A percentile compares a stretch with the other conserved stretches of the same genome.
Evolutionary conservation across 495 filamentous ascomycete genomes (phyloP).

Genomic region (Hypoxylon subgilvum): DNA sequence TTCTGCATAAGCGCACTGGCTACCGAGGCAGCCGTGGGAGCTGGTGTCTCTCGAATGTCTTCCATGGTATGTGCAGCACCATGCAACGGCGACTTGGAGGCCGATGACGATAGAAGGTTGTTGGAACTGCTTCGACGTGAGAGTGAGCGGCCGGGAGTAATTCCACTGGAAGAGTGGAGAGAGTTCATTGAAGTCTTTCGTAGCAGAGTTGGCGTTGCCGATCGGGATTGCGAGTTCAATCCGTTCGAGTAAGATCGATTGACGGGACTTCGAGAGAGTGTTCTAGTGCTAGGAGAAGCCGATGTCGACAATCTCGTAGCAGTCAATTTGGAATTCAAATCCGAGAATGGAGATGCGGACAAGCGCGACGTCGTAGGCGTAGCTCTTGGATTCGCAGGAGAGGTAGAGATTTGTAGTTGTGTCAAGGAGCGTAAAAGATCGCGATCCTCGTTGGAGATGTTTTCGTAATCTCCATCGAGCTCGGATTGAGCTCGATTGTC

Average conservation of each 20-base stretch:
- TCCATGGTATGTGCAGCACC: conserved; percentile 35
- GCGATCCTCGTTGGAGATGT: conserved; percentile 25
- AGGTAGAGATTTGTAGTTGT: conserved; percentile 48
- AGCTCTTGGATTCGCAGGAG: conserved; percentile 37
- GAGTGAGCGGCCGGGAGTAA: conserved; percentile 43
- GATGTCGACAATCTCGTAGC: conserved; percentile 27
- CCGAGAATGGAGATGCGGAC: conserved; percentile 30
- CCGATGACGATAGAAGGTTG: conserved; percentile 52
- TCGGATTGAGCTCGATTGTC: conserved; percentile 23
- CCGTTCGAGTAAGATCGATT: conserved; percentile 51
- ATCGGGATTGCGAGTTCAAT: conserved; percentile 48
- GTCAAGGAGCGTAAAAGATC: conserved; percentile 51
- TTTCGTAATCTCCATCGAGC: conserved; percentile 28
- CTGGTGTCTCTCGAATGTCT: conserved; percentile 49
- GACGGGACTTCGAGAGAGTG: conserved; percentile 55
- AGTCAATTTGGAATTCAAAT: conserved; percentile 5
- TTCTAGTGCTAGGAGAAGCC: conserved; percentile 44
- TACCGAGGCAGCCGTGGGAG: conserved; percentile 68
- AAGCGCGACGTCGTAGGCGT: conserved; percentile 36
- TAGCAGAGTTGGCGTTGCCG: conserved; percentile 54
- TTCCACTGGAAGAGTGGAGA: conserved; percentile 53
- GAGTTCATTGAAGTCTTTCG: conserved; percentile 64
- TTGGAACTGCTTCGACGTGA: conserved; percentile 59
- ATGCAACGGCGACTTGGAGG: conserved; percentile 45
- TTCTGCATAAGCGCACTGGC: conserved; percentile 71